Base-by-base conservation (phyloP, 371 early-diverging fungal genomes). In the Encephalitozoon romaleae region DNA sequence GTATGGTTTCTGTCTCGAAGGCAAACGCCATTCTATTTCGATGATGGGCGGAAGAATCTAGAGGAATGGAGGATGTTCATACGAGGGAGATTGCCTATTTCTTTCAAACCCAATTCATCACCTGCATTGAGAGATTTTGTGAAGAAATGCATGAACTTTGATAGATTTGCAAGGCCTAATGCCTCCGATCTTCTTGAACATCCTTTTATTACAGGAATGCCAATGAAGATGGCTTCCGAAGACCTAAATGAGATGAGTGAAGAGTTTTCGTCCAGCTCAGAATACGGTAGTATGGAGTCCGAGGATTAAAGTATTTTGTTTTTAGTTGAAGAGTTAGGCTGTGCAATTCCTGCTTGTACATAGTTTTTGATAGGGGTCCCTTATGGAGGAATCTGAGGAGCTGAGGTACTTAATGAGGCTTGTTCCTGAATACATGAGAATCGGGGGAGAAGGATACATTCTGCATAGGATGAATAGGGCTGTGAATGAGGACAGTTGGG, bases 61-160 rank as follows among this genome's bases (percentile, higher is more conserved):
- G 72, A 77, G 9, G 34, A 49, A 25, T 86, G 78, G 53, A 63
- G 55, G 34, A 75, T 63, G 49, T 84, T 84, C 72, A 32, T 84
- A 49, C 15, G n/a, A 21, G 82, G 81, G n/a, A 74, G 66, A 9
- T 12, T 59, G 11, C 67, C 32, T 4, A 64, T 82, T 39, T 18
- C n/a, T 2, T 81, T 84, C 72, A 68, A 59, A 9, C 18, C n/a
- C 52, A 71, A 74, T 15, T 69, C 80, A 21, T 79, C 81, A 2
- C 30, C 23, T 11, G 81, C 74, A 32, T 53, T 86, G 26, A 76
- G 64, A 38, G 71, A 79, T 64, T 86, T 86, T 74, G 74, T 86
- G 9, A 74, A 26, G 43, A 63, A 9, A 8, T 80, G 82, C 53
- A 79, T 86, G 80, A 30, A 79, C 18, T 25, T 79, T 49, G 68